Evolutionary conservation across 805 yeast species (phyloP).

Genomic region (Wickerhamomyces subpelliculosus): DNA sequence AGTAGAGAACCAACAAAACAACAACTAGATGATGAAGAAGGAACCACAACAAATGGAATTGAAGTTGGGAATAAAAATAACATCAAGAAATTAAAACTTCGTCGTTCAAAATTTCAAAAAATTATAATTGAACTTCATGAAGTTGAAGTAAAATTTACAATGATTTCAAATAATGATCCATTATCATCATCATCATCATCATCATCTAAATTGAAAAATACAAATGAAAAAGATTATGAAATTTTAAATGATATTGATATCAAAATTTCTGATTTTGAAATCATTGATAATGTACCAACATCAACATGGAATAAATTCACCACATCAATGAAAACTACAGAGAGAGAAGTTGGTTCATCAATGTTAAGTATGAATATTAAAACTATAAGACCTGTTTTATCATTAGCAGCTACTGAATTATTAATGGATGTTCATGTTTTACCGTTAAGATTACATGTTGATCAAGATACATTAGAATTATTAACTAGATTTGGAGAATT

Average conservation of each 20-base stretch:
- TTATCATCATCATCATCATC: too few relatives aligned
- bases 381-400: slow-evolving; percentile 57
- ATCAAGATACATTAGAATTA: slow-evolving; percentile 90
- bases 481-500: slow-evolving; percentile 75
- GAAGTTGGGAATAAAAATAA: slow-evolving; percentile 20
- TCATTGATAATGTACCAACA: slow-evolving; percentile 72
- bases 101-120: slow-evolving; percentile 59
- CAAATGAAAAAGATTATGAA: slow-evolving; percentile 30
- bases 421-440: slow-evolving; percentile 45
- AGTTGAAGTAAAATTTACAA: slow-evolving; percentile 39
- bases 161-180: slow-evolving; percentile 43
- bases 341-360: slow-evolving; percentile 58
- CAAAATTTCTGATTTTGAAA: slow-evolving; percentile 45
- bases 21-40: slow-evolving; percentile 4
- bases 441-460: slow-evolving; percentile 80
- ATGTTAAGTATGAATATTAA: slow-evolving; percentile 51
- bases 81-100: slow-evolving; percentile 46
- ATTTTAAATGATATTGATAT: slow-evolving; percentile 43
- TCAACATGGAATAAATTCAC: slow-evolving; percentile 89
- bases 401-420: slow-evolving; percentile 64
- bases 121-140: slow-evolving; percentile 47
- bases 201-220: slow-evolving; percentile 3
- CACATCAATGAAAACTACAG: slow-evolving; percentile 60
- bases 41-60: slow-evolving; percentile 6
- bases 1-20: slow-evolving; percentile 21